Base-by-base conservation (phyloP, 495 filamentous ascomycete genomes). In the Trichoderma orchidacearum region DNA sequence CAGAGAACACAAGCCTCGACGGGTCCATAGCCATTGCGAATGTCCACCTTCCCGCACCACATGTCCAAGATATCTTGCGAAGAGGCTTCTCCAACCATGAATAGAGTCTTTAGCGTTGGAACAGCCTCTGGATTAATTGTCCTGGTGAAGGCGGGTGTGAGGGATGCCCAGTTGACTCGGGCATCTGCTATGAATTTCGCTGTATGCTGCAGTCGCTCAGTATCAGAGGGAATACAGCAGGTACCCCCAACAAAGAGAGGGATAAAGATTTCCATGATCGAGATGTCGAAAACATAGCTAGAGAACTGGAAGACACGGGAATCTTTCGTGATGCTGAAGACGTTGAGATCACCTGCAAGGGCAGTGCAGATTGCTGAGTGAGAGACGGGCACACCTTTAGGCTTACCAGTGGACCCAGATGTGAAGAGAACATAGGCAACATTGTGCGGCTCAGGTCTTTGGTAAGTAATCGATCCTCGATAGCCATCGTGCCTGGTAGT, bases 231-330 rank as follows among this genome's bases (percentile, higher is more conserved):
- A 21, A 51, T 13, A 55, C 48, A 55, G 30, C 31, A 45, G 29
- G 58, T 51, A 38, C 48, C 12, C 36, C 53, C 58, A 51, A 41
- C 38, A 28, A 76, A 76, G 5, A 85, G 63, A 0, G 74, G 71
- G 13, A 74, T 70, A 27, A 80, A 70, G 3, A 79, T 77, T 9
- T 83, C 80, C 5, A 74, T 50, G 3, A 81, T 62, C 36, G 73
- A 74, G 12, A 73, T 70, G 53, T 84, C 81, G 35, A 81, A 83
- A 0, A 75, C 77, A 54, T 75, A 79, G 52, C 74, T 73, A 9
- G 79, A 73, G 53, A 78, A 83, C 58, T 83, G 79, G 11, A 83
- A 61, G 1, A 73, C 65, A 1, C 72, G 59, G 6, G 72, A 48
- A 25, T 18, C 11, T 27, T 48, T 48, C 80, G 59, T 0, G 54